A percentile compares a stretch with the other conserved stretches of the same genome.
phyloP scores from a whole-genome alignment of 2,329 filamentous ascomycete genomes.

The Pyrenochaeta sp. region DNA sequence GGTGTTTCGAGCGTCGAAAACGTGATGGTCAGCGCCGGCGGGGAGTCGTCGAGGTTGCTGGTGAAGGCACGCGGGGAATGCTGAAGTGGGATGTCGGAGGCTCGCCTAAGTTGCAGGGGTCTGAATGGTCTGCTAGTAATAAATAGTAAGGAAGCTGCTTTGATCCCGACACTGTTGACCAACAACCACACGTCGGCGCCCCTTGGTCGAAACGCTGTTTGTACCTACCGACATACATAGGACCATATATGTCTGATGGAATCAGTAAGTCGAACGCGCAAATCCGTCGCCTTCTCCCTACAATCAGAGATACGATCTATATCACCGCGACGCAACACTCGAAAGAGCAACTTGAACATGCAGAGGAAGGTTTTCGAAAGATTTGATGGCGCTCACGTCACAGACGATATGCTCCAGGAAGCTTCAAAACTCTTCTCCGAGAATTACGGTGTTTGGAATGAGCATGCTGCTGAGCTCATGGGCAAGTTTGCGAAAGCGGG shows the following conservation, averaged over 20 bases:
- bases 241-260: too few relatives aligned
- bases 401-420: constrained; percentile 47
- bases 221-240: too few relatives aligned
- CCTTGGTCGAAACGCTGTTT: too few relatives aligned
- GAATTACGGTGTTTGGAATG: constrained; percentile 46
- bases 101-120: constrained; percentile 33
- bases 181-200: not conserved
- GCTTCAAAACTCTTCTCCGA: constrained; percentile 45
- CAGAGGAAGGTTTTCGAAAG: constrained; percentile 34
- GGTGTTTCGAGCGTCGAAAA: constrained; percentile 3
- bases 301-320: constrained; percentile 19
- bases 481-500: constrained; percentile 28
- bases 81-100: constrained; percentile 34
- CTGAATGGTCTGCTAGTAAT: too few relatives aligned
- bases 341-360: constrained; percentile 25
- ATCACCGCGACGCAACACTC: constrained; percentile 11
- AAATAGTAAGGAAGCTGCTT: too few relatives aligned
- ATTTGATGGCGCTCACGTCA: constrained; percentile 39
- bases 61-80: constrained; percentile 34
- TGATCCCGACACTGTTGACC: too few relatives aligned
- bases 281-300: constrained; percentile 25
- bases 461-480: constrained; percentile 19
- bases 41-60: constrained; percentile 30
- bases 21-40: constrained; percentile 14
- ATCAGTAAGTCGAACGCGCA: constrained; percentile 10